These are phyloP conservation scores for Rachicladosporium sp. DNA, from an alignment of 2,329 filamentous ascomycete genomes.

Conservation along the genomic window DNA sequence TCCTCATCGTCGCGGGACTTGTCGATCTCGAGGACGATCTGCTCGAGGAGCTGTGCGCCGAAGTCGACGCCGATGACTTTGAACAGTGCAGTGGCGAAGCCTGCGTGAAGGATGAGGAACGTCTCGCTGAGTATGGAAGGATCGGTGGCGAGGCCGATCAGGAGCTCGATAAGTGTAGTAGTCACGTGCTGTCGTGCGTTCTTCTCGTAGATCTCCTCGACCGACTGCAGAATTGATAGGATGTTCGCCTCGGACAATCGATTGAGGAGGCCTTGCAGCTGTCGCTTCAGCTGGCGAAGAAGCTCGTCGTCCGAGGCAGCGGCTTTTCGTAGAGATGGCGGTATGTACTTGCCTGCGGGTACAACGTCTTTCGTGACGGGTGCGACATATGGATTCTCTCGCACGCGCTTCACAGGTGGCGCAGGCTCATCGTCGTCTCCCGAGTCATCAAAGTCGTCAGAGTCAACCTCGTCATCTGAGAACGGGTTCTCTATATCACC, in stretches of 20 bases:
- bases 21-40: slow-evolving; percentile 63
- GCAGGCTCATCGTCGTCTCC: slow-evolving; percentile 24
- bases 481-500: slow-evolving; percentile 23
- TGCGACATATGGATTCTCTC: slow-evolving; percentile 83
- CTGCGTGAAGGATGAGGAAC: slow-evolving; percentile 80
- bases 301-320: slow-evolving; percentile 53
- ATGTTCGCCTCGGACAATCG: slow-evolving; percentile 86
- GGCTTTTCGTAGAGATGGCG: slow-evolving; percentile 64
- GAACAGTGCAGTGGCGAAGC: slow-evolving; percentile 79
- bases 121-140: slow-evolving; percentile 70
- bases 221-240: slow-evolving; percentile 66
- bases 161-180: slow-evolving; percentile 60
- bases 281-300: slow-evolving; percentile 57
- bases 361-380: slow-evolving; percentile 39
- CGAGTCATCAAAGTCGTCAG: slow-evolving; percentile 19
- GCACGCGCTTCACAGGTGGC: slow-evolving; percentile 32
- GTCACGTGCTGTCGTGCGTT: slow-evolving; percentile 84
- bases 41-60: slow-evolving; percentile 73
- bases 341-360: slow-evolving; percentile 63
- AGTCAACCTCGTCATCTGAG: slow-evolving; percentile 23
- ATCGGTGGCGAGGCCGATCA: slow-evolving; percentile 70
- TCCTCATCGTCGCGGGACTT: slow-evolving; percentile 25
- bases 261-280: slow-evolving; percentile 82
- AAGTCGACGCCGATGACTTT: slow-evolving; percentile 80
- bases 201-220: slow-evolving; percentile 72